phyloP scores from a whole-genome alignment of 345 rosid genomes.

The Citrus sp. region DNA sequence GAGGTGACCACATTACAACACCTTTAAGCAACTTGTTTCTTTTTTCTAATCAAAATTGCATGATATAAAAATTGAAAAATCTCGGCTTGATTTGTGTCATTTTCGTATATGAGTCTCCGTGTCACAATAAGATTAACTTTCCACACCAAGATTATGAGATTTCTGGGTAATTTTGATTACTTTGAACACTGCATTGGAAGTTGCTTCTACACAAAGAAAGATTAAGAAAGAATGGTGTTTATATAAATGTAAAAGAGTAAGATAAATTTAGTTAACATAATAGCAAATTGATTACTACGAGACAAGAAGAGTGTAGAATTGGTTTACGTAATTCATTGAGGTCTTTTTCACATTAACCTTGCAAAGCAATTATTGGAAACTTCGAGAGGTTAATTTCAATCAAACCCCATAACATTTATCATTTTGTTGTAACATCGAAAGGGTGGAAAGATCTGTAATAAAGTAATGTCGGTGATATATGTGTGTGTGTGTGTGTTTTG shows the following conservation, averaged over 20 bases:
- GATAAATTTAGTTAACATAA: background rate
- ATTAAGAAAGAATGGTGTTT: background rate
- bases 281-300: background rate
- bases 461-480: background rate
- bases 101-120: background rate
- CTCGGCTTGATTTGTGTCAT: background rate
- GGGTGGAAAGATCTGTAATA: background rate
- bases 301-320: background rate
- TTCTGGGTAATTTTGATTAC: background rate
- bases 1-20: background rate
- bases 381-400: background rate
- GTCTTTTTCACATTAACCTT: background rate
- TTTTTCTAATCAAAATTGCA: background rate
- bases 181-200: background rate
- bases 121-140: background rate
- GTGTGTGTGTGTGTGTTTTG: background rate
- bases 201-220: background rate
- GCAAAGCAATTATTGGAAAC: background rate
- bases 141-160: background rate
- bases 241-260: background rate
- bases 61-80: background rate
- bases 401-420: background rate
- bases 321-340: slow-evolving; percentile 5
- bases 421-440: background rate
- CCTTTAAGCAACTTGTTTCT: background rate